Conservation (phyloP, 2,329 filamentous ascomycete genomes). For the Parascedosporium putredinis region DNA sequence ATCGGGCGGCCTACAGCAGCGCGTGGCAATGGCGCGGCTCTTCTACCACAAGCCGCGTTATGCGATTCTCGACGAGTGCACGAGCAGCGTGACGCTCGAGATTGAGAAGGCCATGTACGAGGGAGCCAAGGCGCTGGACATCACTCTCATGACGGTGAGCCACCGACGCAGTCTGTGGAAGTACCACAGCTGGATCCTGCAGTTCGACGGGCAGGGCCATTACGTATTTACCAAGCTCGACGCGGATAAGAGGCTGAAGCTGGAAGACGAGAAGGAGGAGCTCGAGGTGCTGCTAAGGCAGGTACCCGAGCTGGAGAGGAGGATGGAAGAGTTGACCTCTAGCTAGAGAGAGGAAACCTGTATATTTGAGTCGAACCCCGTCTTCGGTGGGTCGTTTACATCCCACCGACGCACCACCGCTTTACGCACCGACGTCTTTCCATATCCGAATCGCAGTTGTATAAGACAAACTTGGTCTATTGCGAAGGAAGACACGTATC, state of each 20-base stretch:
- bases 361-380: background rate
- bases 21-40: constrained; percentile 88
- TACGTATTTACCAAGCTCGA: constrained; percentile 86
- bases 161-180: constrained; percentile 90
- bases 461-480: too few relatives aligned
- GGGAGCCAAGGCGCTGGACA: constrained; percentile 79
- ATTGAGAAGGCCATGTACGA: constrained; percentile 97
- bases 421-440: too few relatives aligned
- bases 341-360: background rate
- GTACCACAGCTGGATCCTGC: constrained; percentile 87
- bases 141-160: constrained; percentile 94
- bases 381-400: background rate
- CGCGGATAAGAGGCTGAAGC: constrained; percentile 68
- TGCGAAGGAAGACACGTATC: too few relatives aligned
- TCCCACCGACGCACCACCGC: too few relatives aligned
- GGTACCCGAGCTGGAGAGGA: constrained; percentile 77
- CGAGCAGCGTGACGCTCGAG: constrained; percentile 86
- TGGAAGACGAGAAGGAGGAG: constrained; percentile 96
- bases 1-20: constrained; percentile 85
- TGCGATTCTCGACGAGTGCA: constrained; percentile 95
- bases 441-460: too few relatives aligned
- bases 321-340: constrained; percentile 65
- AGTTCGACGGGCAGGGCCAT: constrained; percentile 90
- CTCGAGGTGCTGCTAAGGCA: constrained; percentile 75
- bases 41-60: constrained; percentile 92